phyloP scores from a whole-genome alignment of 2,329 filamentous ascomycete species.

The Talaromyces funiculosus region DNA sequence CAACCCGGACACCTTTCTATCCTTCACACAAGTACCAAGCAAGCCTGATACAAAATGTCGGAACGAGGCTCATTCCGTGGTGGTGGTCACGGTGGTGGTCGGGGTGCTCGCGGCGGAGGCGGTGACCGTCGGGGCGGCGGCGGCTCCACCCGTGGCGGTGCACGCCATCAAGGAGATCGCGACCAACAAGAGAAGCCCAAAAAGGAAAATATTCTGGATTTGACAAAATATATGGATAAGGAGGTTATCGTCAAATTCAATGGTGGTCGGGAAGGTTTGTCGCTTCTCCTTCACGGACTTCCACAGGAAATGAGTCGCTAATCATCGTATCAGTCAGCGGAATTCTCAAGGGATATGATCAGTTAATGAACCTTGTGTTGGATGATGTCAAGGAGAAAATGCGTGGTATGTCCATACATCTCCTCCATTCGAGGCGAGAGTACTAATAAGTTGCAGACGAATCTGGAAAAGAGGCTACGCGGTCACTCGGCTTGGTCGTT shows the following conservation, averaged over 20 bases:
- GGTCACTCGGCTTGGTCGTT: constrained; percentile 78
- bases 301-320: not conserved
- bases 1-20: not conserved
- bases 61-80: constrained; percentile 52
- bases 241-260: constrained; percentile 94
- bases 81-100: constrained; percentile 24
- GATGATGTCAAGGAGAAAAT: constrained; percentile 90
- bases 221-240: constrained; percentile 97
- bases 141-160: constrained; percentile 34
- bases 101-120: constrained; percentile 31
- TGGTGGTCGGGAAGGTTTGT: constrained; percentile 78
- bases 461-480: constrained; percentile 77
- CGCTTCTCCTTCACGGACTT: not conserved
- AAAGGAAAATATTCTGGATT: constrained; percentile 97
- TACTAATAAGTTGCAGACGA: constrained; percentile 61
- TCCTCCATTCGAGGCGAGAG: constrained; percentile 6
- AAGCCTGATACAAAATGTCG: constrained; percentile 29
- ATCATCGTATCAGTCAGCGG: constrained; percentile 62
- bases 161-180: constrained; percentile 29
- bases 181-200: constrained; percentile 63
- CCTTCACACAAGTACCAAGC: not conserved
- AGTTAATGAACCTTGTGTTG: constrained; percentile 94
- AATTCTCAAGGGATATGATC: constrained; percentile 89
- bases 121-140: constrained; percentile 23
- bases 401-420: constrained; percentile 59